These are phyloP conservation scores for Halenospora varia DNA, from an alignment of 495 filamentous ascomycete genomes.

Conservation along the genomic window DNA sequence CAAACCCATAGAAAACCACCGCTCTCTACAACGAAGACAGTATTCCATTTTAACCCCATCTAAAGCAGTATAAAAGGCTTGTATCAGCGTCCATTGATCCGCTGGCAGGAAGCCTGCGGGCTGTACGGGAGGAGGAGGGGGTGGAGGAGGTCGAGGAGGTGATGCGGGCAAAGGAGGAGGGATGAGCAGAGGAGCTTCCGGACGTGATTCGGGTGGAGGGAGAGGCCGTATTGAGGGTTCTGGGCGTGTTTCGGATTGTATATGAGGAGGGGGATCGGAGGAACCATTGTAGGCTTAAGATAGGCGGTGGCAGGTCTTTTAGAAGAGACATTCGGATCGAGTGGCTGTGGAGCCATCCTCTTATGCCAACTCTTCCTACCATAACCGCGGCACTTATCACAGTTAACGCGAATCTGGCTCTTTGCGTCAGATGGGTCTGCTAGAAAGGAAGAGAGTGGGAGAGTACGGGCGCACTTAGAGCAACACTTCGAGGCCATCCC, in stretches of 20 bases:
- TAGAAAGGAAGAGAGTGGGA: too few species aligned
- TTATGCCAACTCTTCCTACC: too few species aligned
- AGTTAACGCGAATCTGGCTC: too few species aligned
- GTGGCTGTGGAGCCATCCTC: neutral
- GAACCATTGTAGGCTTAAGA: too few species aligned
- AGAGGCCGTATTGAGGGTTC: neutral
- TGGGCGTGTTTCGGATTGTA: neutral
- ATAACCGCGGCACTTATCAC: too few species aligned
- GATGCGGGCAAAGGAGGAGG: neutral
- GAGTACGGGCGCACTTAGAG: too few species aligned
- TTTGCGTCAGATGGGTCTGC: too few species aligned
- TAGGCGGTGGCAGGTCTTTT: neutral
- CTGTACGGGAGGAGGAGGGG: neutral
- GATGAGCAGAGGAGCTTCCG: neutral
- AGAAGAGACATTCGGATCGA: neutral
- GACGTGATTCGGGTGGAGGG: slow-evolving; percentile 1
- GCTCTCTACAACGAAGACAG: neutral
- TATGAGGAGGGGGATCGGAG: too few species aligned
- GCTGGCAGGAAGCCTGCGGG: neutral
- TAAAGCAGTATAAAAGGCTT: neutral
- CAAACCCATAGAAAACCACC: neutral
- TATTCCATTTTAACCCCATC: neutral
- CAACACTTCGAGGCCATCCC: too few species aligned
- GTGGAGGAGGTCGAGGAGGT: neutral
- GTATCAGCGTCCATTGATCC: neutral